phyloP scores from a whole-genome alignment of 2,329 filamentous ascomycete species.

The Didymella lethalis region DNA sequence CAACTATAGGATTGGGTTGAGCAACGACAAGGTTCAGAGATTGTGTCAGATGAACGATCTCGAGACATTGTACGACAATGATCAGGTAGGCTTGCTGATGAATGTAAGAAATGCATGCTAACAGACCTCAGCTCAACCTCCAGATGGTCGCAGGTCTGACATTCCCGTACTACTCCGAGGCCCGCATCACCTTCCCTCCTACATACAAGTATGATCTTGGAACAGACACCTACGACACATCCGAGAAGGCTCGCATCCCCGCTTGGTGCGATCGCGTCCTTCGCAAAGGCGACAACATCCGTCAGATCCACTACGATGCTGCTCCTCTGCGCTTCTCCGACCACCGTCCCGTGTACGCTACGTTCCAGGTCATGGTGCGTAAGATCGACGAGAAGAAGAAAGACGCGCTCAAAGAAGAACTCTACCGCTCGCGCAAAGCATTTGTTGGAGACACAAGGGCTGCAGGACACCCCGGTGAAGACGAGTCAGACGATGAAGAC shows the following conservation, averaged over 20 bases:
- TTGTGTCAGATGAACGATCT: conserved; percentile 77
- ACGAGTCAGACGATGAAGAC: conserved; percentile 79
- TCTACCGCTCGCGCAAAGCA: conserved; percentile 74
- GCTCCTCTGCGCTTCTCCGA: conserved; percentile 90
- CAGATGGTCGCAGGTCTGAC: conserved; percentile 94
- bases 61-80: conserved; percentile 84
- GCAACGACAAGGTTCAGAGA: conserved; percentile 77
- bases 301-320: conserved; percentile 81
- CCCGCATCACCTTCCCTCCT: conserved; percentile 84
- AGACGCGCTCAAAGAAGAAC: conserved; percentile 73
- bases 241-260: conserved; percentile 92
- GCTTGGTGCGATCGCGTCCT: conserved; percentile 97
- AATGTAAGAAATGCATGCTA: conserved; percentile 26
- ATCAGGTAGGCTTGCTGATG: conserved; percentile 68
- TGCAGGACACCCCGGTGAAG: conserved; percentile 56
- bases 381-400: conserved; percentile 79
- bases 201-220: conserved; percentile 97
- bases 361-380: conserved; percentile 83
- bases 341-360: conserved; percentile 92
- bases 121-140: conserved; percentile 73
- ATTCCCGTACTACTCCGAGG: conserved; percentile 92
- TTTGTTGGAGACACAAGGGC: conserved; percentile 71
- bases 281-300: conserved; percentile 82
- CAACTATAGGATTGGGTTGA: conserved; percentile 93
- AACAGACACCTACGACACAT: conserved; percentile 88